A percentile compares a stretch with the other conserved stretches of the same genome.
phyloP scores from a whole-genome alignment of 2,329 filamentous ascomycete species.

The Hymenoscyphus albidus region DNA sequence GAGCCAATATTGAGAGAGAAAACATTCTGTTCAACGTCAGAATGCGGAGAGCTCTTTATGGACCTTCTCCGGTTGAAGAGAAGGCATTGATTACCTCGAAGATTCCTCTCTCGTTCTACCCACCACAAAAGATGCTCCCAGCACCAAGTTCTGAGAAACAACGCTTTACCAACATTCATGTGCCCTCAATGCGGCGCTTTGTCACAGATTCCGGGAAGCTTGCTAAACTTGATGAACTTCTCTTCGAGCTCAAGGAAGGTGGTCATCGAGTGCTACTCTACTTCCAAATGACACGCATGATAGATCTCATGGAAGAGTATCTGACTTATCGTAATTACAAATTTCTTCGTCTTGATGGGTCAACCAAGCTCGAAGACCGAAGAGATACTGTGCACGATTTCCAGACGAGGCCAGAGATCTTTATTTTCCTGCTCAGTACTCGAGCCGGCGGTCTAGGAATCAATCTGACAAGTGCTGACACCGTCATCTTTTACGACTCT shows the following conservation, averaged over 20 bases:
- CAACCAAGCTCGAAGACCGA: conserved; percentile 93
- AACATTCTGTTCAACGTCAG: conserved; percentile 72
- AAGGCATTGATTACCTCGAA: conserved; percentile 70
- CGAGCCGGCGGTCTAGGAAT: conserved; percentile 97
- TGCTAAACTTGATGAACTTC: conserved; percentile 80
- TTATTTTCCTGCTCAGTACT: conserved; percentile 93
- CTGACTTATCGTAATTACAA: conserved; percentile 99
- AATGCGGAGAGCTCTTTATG: conserved; percentile 73
- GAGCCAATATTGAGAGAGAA: conserved; percentile 61
- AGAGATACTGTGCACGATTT: conserved; percentile 96
- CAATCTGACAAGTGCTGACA: conserved; percentile 93
- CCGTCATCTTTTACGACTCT: conserved; percentile 98
- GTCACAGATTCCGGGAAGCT: conserved; percentile 97
- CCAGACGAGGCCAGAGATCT: conserved; percentile 90
- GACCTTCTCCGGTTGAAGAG: conserved; percentile 62
- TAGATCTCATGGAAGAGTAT: conserved; percentile 98
- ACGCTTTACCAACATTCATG: conserved; percentile 83
- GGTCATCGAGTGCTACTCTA: conserved; percentile 93
- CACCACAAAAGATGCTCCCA: conserved; percentile 65
- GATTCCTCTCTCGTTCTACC: conserved; percentile 61
- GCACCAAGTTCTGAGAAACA: conserved; percentile 75
- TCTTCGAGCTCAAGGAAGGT: conserved; percentile 86
- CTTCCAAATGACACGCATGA: conserved; percentile 99
- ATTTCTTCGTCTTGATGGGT: conserved; percentile 93
- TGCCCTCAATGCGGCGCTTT: conserved; percentile 95